Evolutionary conservation across 148 eudicot genomes (phyloP), one percentile per base, ranked within the genome.

Genomic region (Chenopodium suecicum): DNA sequence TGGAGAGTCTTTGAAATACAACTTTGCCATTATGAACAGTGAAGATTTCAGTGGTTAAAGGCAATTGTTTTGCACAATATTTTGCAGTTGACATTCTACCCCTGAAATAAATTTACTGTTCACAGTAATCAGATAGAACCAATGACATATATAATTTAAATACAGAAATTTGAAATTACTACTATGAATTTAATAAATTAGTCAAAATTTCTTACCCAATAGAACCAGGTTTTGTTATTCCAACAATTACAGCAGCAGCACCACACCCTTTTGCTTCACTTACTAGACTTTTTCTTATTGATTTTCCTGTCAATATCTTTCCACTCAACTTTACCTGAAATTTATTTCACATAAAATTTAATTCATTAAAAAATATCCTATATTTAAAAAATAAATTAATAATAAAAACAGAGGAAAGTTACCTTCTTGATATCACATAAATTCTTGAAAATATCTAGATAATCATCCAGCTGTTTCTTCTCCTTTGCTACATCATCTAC

Each of bases 11-110:
- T 80, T 86, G 85, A 85, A 88, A 92, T 16, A 91, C 86, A 77
- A 94, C 85, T 80, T 92, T 97, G 76, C 97, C 99, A 77, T 94
- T 90, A 66, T 92, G 86, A 52, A 97, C 75, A 2, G 95, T 94
- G 58, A 94, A 81, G 52, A 97, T 90, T 62, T 92, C 88, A 79
- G 88, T 91, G 56, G 88, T 88, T 9, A 78, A 58, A 66, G 98
- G 92, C 50, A 97, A 87, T 88, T 82, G 86, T 85, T 90, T 92
- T 17, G 94, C 88, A 76, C 98, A 97, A 84, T 92, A 94, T 71
- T 92, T 94, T 47, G 97, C 98, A 52, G 90, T 79, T 19, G 94
- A 92, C 77, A 85, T 74, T 90, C 94, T 83, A 50, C 91, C 80
- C 90, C 99, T 96, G 90, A 32, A 79, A 76, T 52, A 65, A 32